Evolutionary conservation across 108 stramenopile genomes (phyloP).

Genomic region (Nitzschia palea): DNA sequence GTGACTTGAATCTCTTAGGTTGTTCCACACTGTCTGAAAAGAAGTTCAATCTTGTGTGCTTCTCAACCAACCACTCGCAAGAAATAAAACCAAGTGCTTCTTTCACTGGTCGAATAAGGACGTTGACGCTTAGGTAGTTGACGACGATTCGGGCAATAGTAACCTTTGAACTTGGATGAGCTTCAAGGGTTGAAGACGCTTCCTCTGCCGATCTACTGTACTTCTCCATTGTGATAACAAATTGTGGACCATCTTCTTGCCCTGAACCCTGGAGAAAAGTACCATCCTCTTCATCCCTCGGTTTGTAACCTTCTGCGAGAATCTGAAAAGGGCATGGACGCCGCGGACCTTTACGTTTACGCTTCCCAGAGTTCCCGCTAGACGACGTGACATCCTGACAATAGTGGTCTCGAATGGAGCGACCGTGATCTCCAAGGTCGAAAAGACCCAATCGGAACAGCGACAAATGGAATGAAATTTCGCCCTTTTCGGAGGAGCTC

Average conservation of each 20-base stretch:
- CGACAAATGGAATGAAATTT: slow-evolving; percentile 37
- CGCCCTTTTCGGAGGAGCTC: slow-evolving; percentile 17
- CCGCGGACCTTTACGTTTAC: slow-evolving; percentile 18
- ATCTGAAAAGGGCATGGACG: slow-evolving; percentile 54
- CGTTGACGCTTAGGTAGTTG: slow-evolving; percentile 54
- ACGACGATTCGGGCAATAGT: slow-evolving; percentile 43
- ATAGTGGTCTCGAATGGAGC: slow-evolving; percentile 43
- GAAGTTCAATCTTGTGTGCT: no score
- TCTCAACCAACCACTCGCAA: slow-evolving; percentile 31
- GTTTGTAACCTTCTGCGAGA: slow-evolving; percentile 52
- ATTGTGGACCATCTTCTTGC: slow-evolving; percentile 40
- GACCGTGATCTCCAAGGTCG: slow-evolving; percentile 61
- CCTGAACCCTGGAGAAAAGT: background rate
- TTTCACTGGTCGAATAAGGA: slow-evolving; percentile 44
- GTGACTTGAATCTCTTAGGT: no score
- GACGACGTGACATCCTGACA: slow-evolving; percentile 4
- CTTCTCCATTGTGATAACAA: slow-evolving; percentile 44
- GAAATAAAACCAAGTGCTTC: slow-evolving; percentile 49
- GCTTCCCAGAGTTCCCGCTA: background rate
- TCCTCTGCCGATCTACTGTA: slow-evolving; percentile 24
- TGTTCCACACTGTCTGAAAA: no score
- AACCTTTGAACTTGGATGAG: slow-evolving; percentile 22
- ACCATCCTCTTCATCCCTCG: slow-evolving; percentile 14
- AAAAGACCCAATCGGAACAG: slow-evolving; percentile 48
- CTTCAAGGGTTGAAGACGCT: slow-evolving; percentile 2